These are phyloP conservation scores for Rubus parviflorus DNA, from an alignment of 306 rosid genomes.

Conservation along the genomic window DNA sequence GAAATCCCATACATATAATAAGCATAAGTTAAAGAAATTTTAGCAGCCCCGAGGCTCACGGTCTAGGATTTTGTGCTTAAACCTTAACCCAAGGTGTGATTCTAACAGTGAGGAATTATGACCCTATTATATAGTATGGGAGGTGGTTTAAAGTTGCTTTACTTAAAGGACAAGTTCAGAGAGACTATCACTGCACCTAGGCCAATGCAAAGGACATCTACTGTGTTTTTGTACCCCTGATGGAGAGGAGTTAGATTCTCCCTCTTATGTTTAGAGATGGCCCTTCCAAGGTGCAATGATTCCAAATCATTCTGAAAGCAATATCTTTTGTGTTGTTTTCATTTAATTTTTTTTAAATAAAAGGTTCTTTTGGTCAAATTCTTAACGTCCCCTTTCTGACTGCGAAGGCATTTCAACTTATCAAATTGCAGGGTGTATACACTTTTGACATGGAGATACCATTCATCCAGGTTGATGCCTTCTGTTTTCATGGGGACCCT, in stretches of 20 bases:
- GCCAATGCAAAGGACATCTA: slow-evolving; percentile 37
- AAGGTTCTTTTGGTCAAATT: background rate
- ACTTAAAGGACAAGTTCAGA: slow-evolving; percentile 80
- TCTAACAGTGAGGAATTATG: slow-evolving; percentile 46
- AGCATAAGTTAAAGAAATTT: background rate
- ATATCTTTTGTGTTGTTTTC: background rate
- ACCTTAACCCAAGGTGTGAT: background rate
- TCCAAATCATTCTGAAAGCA: background rate
- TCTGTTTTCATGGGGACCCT: slow-evolving; percentile 78
- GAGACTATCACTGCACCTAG: slow-evolving; percentile 90
- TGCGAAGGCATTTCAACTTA: slow-evolving; percentile 19
- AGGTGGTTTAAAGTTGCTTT: slow-evolving; percentile 94
- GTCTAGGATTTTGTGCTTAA: background rate
- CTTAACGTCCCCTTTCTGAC: slow-evolving; percentile 8
- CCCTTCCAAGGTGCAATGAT: background rate
- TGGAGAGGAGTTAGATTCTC: background rate
- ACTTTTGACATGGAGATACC: slow-evolving; percentile 58
- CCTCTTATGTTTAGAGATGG: background rate
- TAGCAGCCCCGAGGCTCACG: background rate
- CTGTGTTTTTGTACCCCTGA: background rate
- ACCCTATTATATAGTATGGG: slow-evolving; percentile 67
- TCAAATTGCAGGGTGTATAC: slow-evolving; percentile 63
- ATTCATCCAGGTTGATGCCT: slow-evolving; percentile 75
- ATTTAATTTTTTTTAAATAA: background rate
- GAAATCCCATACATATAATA: no score